Evolutionary conservation across 176 grass and related monocot genomes (phyloP).

Genomic region (Bothriochloa decipiens): DNA sequence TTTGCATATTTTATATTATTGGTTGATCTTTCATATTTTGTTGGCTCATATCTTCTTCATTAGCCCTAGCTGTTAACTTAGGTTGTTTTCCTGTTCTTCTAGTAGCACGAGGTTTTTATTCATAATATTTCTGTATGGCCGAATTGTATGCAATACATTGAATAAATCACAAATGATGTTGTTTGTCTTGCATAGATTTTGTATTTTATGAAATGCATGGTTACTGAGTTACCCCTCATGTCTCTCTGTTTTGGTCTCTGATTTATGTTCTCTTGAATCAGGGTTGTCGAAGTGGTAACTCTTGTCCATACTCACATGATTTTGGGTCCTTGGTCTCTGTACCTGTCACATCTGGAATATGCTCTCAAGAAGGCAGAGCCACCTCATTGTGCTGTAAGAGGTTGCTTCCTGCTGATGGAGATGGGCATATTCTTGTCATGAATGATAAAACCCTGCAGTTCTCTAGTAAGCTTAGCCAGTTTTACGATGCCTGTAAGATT

Average conservation of each 20-base stretch:
- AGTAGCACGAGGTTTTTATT: not conserved
- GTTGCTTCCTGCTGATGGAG: conserved; percentile 43
- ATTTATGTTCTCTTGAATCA: conserved; percentile 39
- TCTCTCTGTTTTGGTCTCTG: conserved; percentile 15
- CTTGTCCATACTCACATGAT: conserved; percentile 76
- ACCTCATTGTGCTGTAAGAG: conserved; percentile 48
- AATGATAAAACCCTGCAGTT: conserved; percentile 69
- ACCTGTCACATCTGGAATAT: conserved; percentile 44
- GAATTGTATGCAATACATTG: not conserved
- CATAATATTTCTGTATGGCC: conserved; percentile 10
- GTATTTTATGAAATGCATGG: conserved; percentile 3
- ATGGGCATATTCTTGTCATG: conserved; percentile 67
- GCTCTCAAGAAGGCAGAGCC: conserved; percentile 60
- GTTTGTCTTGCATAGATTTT: conserved; percentile 6
- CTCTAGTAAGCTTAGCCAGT: conserved; percentile 58
- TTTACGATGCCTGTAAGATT: conserved; percentile 69
- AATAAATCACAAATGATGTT: not conserved
- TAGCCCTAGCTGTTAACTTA: not conserved
- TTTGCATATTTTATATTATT: conserved; percentile 5
- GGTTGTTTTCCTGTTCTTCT: conserved; percentile 13
- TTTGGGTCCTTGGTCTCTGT: conserved; percentile 27
- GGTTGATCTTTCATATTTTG: conserved; percentile 24
- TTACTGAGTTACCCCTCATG: not conserved
- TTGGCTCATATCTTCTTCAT: not conserved
- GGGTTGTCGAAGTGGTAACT: conserved; percentile 81